phyloP scores from a whole-genome alignment of 2,329 filamentous ascomycete species.

The Coniella vitis region DNA sequence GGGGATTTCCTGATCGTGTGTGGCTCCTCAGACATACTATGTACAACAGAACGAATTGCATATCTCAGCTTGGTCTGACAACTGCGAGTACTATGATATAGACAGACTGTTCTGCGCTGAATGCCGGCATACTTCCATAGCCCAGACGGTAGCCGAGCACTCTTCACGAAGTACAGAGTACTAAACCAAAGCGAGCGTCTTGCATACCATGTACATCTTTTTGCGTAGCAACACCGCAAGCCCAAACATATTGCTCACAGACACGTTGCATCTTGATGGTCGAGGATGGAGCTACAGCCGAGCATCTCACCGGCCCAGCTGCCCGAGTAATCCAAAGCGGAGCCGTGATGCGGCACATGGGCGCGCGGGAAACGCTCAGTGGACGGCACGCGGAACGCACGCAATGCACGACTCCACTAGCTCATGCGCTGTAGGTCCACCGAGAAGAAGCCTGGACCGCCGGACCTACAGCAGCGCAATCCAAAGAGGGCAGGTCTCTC shows the following conservation, averaged over 20 bases:
- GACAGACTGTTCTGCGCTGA: too few relatives aligned
- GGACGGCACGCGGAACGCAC: not conserved
- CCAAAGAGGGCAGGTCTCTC: not conserved
- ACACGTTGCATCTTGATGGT: not conserved
- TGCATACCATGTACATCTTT: not conserved
- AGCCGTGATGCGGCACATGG: constrained; percentile 8
- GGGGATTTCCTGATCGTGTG: too few relatives aligned
- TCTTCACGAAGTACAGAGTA: too few relatives aligned
- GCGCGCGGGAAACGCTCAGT: not conserved
- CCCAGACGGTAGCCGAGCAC: too few relatives aligned
- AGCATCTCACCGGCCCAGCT: not conserved
- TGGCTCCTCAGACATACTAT: too few relatives aligned
- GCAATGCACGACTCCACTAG: not conserved
- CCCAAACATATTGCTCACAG: not conserved
- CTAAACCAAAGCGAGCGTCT: not conserved
- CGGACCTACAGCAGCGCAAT: too few relatives aligned
- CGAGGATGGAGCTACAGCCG: not conserved
- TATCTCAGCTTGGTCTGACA: too few relatives aligned
- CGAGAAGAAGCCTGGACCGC: too few relatives aligned
- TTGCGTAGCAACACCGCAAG: not conserved
- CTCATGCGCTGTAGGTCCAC: not conserved
- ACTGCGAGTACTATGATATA: too few relatives aligned
- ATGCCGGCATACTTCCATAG: too few relatives aligned
- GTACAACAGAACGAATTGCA: too few relatives aligned
- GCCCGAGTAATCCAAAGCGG: too few relatives aligned